A percentile compares a stretch with the other conserved stretches of the same genome.
These are phyloP conservation scores for Gymnopus androsaceus DNA, from an alignment of 1,284 basidiomycete genomes.

Conservation along the genomic window DNA sequence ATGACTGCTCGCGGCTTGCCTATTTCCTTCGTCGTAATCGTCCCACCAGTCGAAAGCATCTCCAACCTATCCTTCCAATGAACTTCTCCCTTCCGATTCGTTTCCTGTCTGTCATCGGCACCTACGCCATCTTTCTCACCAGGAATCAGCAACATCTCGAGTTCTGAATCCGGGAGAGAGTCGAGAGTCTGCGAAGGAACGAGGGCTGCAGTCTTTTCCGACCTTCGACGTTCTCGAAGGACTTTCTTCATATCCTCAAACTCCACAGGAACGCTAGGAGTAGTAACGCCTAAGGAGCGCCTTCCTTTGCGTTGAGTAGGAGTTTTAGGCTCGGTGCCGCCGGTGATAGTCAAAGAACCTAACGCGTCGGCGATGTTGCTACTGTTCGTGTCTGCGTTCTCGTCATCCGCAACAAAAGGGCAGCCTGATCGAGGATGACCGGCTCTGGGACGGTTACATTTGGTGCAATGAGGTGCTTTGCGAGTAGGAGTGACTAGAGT, in stretches of 20 bases:
- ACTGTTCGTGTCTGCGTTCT: conserved; percentile 29
- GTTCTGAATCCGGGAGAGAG: conserved; percentile 40
- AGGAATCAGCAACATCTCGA: conserved; percentile 35
- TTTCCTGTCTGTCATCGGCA: conserved; percentile 13
- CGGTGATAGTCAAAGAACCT: conserved; percentile 2
- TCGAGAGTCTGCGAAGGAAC: conserved; percentile 32
- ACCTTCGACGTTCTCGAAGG: conserved; percentile 11
- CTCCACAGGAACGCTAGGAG: neutral
- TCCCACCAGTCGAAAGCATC: conserved; percentile 4
- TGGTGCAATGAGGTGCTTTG: conserved; percentile 50
- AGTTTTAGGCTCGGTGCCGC: neutral
- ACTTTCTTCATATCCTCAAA: conserved; percentile 15
- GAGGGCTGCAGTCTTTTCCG: conserved; percentile 21
- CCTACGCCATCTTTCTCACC: conserved; percentile 23
- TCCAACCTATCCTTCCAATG: conserved; percentile 35
- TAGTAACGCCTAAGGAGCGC: conserved; percentile 6
- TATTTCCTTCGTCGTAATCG: conserved; percentile 18
- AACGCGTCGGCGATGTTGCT: conserved; percentile 33
- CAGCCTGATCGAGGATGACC: conserved; percentile 64
- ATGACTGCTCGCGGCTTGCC: conserved; percentile 36
- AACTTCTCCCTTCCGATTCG: conserved; percentile 22
- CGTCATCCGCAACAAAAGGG: conserved; percentile 36
- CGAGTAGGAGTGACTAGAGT: conserved; percentile 34
- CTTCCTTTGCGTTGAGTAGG: conserved; percentile 5
- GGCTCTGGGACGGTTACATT: conserved; percentile 51